Evolutionary conservation across 257 asterid species (phyloP).

Genomic region (Nicotiana paniculata): DNA sequence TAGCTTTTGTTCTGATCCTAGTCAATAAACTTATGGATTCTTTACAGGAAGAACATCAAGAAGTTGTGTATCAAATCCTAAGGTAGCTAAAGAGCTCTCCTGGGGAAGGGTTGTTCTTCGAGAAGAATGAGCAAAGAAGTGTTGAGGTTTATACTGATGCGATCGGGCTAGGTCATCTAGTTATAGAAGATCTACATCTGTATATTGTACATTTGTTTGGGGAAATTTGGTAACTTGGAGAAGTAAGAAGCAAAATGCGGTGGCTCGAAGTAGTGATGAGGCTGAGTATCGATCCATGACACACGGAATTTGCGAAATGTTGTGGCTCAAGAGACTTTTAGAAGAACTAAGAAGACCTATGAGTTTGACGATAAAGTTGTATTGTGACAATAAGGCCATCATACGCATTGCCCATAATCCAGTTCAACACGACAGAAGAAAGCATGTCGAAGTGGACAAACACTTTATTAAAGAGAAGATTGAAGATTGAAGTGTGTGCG

Average conservation of each 20-base stretch:
- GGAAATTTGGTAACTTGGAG: background rate
- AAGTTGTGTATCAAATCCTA: background rate
- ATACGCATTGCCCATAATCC: background rate
- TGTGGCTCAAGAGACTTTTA: background rate
- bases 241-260: background rate
- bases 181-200: background rate
- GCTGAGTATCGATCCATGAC: background rate
- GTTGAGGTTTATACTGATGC: background rate
- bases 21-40: constrained; percentile 4
- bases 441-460: background rate
- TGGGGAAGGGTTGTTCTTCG: background rate
- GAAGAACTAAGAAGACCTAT: background rate
- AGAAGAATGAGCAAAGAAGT: background rate
- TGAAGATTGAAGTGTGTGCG: background rate
- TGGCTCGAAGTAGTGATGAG: background rate
- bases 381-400: background rate
- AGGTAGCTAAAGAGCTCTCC: background rate
- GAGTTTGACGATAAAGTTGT: background rate
- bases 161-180: background rate
- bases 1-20: background rate
- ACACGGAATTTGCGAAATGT: background rate
- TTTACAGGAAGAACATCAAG: background rate
- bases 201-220: background rate
- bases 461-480: background rate
- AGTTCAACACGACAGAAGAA: background rate